Evolutionary conservation across 2,329 filamentous ascomycete genomes (phyloP).

Genomic region (Akanthomyces dipterigenus): DNA sequence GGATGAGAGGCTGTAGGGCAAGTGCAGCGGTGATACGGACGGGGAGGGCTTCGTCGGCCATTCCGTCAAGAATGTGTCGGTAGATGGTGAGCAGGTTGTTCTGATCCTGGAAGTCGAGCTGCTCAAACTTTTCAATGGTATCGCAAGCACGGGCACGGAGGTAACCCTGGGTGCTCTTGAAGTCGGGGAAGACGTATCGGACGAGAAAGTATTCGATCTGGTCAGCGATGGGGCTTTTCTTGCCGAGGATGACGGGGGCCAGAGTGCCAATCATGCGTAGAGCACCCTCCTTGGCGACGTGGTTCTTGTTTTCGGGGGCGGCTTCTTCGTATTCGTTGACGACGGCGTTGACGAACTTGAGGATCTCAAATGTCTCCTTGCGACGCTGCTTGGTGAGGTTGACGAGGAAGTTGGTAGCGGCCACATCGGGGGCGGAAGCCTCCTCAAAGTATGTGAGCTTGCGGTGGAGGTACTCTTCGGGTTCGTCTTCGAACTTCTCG

Average conservation of each 20-base stretch:
- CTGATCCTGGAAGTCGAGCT: slow-evolving; percentile 91
- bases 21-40: slow-evolving; percentile 92
- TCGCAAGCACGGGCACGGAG: slow-evolving; percentile 92
- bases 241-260: slow-evolving; percentile 87
- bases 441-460: slow-evolving; percentile 99
- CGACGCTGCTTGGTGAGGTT: slow-evolving; percentile 89
- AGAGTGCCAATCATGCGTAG: slow-evolving; percentile 95
- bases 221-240: slow-evolving; percentile 96
- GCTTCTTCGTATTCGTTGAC: slow-evolving; percentile 88
- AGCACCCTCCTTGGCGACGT: slow-evolving; percentile 92
- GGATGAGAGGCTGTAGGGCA: slow-evolving; percentile 88
- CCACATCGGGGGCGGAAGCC: slow-evolving; percentile 87
- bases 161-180: slow-evolving; percentile 86
- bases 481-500: slow-evolving; percentile 88
- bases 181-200: slow-evolving; percentile 96
- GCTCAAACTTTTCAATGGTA: slow-evolving; percentile 95
- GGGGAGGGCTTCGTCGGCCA: slow-evolving; percentile 89
- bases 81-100: slow-evolving; percentile 96
- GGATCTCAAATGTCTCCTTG: slow-evolving; percentile 91
- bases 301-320: slow-evolving; percentile 83
- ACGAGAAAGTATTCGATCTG: slow-evolving; percentile 99
- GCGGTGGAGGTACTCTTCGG: slow-evolving; percentile 92
- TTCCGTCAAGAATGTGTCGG: slow-evolving; percentile 91
- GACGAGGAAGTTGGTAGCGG: slow-evolving; percentile 93
- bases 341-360: slow-evolving; percentile 90